Evolutionary conservation across 164 flowering plant genomes (phyloP), one percentile per base, ranked within the genome.

Genomic region (grape (Vitis vinifera)): DNA sequence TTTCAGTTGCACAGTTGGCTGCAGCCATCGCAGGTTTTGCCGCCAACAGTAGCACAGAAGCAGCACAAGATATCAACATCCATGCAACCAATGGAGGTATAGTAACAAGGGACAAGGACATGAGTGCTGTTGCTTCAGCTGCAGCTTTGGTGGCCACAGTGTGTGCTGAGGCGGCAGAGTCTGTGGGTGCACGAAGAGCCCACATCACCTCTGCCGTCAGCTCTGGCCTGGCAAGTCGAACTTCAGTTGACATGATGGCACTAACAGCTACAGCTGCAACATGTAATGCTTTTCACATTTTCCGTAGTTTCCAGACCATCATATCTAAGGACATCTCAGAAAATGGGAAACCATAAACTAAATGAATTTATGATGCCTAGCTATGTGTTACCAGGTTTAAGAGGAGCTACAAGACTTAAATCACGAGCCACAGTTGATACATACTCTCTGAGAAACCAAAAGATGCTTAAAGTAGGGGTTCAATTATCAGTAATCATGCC

Each of bases 131-230:
- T 51, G 73, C 82, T 62, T 65, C 76, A 1, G 79, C 82, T 51
- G 79, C 81, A 53, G 64, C 78, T 15, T 48, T 78, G 56, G 61
- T 78, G 63, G 77, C 78, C 17, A 51, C 76, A 27, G 78, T 66
- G 0, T 78, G 78, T 58, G 81, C 81, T 15, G 78, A 78, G 69
- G 81, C 76, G 16, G 81, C 81, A 29, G 78, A 78, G 67, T 68
- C 76, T 47, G 63, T 63, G 1, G 81, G 81, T 2, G 81, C 81
- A 4, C 61, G 48, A 19, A 55, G 74, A 62, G 51, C 76, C 50
- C 76, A 52, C n/a, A 71, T 78, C 23, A 62, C 73, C 14, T 62
- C 76, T 10, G 73, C 61, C 30, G 51, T 77, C 63, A 58, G 68
- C 50, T 70, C 77, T n/a, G 81, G 75, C 55, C 50, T 71, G 17